Percentiles rank a stretch among this genome's conserved stretches.
These are phyloP conservation scores for Cucumis cinereus DNA, from an alignment of 306 rosid genomes.

Conservation along the genomic window DNA sequence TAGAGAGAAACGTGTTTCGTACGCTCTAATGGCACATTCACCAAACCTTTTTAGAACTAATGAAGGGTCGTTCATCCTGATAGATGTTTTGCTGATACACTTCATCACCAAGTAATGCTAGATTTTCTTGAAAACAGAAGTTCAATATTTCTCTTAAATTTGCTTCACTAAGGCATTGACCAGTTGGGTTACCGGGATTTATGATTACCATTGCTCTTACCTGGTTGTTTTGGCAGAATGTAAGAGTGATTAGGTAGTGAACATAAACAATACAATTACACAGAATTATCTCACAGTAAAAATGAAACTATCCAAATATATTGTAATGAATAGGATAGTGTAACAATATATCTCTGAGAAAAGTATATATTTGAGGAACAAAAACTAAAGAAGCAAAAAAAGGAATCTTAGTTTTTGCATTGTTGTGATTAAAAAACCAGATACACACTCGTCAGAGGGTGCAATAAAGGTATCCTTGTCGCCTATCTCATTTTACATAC, in stretches of 20 bases:
- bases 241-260: background rate
- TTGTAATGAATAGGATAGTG: too few species aligned
- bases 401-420: background rate
- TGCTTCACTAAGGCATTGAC: slow-evolving; percentile 83
- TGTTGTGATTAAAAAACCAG: background rate
- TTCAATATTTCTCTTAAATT: slow-evolving; percentile 61
- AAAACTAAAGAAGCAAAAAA: background rate
- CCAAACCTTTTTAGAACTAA: slow-evolving; percentile 77
- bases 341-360: background rate
- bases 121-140: slow-evolving; percentile 66
- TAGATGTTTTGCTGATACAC: slow-evolving; percentile 94
- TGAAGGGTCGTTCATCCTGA: slow-evolving; percentile 90
- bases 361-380: background rate
- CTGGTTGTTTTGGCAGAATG: slow-evolving; percentile 18
- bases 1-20: background rate
- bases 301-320: background rate
- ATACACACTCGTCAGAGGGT: background rate
- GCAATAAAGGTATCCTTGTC: background rate
- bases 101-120: slow-evolving; percentile 94
- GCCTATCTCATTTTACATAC: background rate
- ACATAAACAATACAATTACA: background rate
- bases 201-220: slow-evolving; percentile 98
- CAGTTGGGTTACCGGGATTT: slow-evolving; percentile 97
- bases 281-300: background rate
- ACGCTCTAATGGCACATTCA: slow-evolving; percentile 5